Percentiles rank a stretch among this genome's conserved stretches.
These are phyloP conservation scores for Grigorovia humatica DNA, from an alignment of 805 yeast species.

Conservation along the genomic window DNA sequence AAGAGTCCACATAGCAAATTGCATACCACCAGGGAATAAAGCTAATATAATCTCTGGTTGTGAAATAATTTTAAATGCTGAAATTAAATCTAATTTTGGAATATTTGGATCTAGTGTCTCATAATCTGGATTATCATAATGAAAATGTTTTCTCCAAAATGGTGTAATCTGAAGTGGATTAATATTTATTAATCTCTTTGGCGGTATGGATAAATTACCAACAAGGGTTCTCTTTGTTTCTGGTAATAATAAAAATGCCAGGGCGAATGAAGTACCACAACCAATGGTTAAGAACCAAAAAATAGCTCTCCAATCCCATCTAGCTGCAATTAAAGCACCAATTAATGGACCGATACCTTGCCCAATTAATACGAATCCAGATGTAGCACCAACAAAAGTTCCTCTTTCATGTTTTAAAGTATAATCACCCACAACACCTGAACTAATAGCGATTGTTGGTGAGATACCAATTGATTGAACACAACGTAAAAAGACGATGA, in stretches of 20 bases:
- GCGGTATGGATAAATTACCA: constrained; percentile 62
- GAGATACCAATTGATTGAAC: constrained; percentile 66
- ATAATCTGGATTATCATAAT: constrained; percentile 22
- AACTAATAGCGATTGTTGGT: constrained; percentile 56
- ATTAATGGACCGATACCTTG: constrained; percentile 70
- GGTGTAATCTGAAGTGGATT: constrained; percentile 34
- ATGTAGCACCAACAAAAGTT: constrained; percentile 51
- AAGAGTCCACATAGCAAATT: constrained; percentile 63
- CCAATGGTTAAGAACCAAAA: constrained; percentile 65
- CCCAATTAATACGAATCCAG: constrained; percentile 58
- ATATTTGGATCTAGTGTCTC: constrained; percentile 19
- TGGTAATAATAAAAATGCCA: constrained; percentile 40
- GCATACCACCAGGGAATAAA: constrained; percentile 49
- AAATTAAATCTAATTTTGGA: constrained; percentile 24
- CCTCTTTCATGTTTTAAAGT: constrained; percentile 59
- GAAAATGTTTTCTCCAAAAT: constrained; percentile 15
- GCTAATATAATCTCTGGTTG: constrained; percentile 39
- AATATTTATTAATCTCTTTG: constrained; percentile 32
- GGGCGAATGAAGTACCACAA: constrained; percentile 36
- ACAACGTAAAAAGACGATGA: constrained; percentile 53
- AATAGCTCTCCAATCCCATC: constrained; percentile 62
- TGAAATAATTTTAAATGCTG: constrained; percentile 36
- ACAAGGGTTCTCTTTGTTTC: constrained; percentile 65
- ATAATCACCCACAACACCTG: constrained; percentile 67
- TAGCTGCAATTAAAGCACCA: constrained; percentile 35